Conservation (phyloP, 805 yeast genomes). For the Kregervanrija delftensis region DNA sequence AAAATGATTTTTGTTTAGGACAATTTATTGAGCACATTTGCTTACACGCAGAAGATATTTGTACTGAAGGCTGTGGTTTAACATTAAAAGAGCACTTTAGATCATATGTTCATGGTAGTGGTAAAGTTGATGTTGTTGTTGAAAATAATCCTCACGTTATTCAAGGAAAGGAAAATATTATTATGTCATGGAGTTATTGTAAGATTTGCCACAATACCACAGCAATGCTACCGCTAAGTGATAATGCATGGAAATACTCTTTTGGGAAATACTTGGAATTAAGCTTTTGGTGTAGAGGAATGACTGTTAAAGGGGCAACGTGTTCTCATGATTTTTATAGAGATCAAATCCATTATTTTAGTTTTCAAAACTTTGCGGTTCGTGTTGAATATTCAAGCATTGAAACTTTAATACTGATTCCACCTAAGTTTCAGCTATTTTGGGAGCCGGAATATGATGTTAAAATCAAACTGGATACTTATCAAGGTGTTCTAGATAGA, state of each 20-base stretch:
- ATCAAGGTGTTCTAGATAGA: constrained; percentile 44
- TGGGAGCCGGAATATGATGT: constrained; percentile 73
- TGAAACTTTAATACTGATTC: constrained; percentile 69
- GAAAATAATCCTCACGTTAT: constrained; percentile 52
- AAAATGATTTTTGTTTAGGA: constrained; percentile 85
- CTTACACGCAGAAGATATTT: constrained; percentile 53
- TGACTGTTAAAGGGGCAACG: constrained; percentile 47
- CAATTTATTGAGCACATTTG: constrained; percentile 78
- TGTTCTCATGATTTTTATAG: constrained; percentile 77
- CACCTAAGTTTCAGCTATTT: constrained; percentile 63
- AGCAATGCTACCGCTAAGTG: constrained; percentile 76
- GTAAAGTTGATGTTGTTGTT: constrained; percentile 70
- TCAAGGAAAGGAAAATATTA: constrained; percentile 57
- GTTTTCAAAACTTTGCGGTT: constrained; percentile 70
- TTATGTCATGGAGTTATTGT: constrained; percentile 90
- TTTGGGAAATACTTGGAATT: constrained; percentile 90
- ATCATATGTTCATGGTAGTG: constrained; percentile 83
- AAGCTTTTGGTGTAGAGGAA: constrained; percentile 65
- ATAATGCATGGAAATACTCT: constrained; percentile 82
- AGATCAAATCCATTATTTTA: constrained; percentile 79
- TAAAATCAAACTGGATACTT: constrained; percentile 57
- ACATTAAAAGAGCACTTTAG: constrained; percentile 66
- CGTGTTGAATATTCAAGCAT: constrained; percentile 71
- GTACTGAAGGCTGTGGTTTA: constrained; percentile 81
- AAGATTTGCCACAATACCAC: constrained; percentile 68